Conservation (phyloP, 148 eudicot genomes). For the Dysphania ambrosioides region DNA sequence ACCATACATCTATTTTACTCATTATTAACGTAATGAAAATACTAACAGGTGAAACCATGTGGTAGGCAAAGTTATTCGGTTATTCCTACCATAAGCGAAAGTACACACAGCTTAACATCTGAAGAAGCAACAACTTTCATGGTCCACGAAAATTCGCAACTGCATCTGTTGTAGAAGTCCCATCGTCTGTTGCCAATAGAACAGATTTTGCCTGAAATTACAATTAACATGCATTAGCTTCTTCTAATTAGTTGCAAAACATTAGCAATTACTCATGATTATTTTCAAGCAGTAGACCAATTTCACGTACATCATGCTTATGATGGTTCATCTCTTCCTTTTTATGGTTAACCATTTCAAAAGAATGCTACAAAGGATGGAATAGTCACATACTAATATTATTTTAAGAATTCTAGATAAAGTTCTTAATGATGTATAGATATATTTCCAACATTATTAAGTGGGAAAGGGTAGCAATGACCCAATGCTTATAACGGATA, state of each 20-base stretch:
- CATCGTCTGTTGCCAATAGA: conserved; percentile 58
- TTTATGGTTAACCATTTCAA: background rate
- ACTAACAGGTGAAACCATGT: background rate
- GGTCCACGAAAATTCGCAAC: conserved; percentile 38
- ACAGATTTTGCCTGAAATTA: conserved; percentile 65
- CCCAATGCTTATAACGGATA: too few species aligned
- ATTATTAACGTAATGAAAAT: background rate
- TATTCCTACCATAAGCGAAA: background rate
- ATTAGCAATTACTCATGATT: background rate
- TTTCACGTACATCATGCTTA: background rate
- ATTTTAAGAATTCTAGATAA: too few species aligned
- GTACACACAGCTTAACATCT: background rate
- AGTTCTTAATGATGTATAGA: too few species aligned
- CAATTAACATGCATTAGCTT: background rate
- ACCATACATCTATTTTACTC: background rate
- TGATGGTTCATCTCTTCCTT: background rate
- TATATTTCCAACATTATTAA: too few species aligned
- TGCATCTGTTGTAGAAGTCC: conserved; percentile 34
- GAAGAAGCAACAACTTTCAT: conserved; percentile 3
- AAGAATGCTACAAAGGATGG: background rate
- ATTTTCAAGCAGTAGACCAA: background rate
- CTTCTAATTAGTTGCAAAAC: background rate
- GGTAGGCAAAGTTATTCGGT: background rate
- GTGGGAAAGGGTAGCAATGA: too few species aligned
- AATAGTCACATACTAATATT: too few species aligned